phyloP scores from a whole-genome alignment of 345 rosid genomes.

The Camelina laxa region DNA sequence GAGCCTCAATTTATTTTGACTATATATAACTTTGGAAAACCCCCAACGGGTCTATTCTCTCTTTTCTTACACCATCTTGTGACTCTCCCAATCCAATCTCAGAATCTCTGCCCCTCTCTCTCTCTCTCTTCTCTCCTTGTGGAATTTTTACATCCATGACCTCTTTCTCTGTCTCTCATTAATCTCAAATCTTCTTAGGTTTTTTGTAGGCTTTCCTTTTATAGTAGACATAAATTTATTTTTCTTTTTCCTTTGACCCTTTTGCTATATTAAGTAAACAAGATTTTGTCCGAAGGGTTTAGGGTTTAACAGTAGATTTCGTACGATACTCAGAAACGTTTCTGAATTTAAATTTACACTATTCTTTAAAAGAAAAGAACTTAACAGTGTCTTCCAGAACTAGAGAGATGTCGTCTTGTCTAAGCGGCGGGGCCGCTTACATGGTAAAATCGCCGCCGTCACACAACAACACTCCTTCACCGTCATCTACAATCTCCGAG shows the following conservation, averaged over 20 bases:
- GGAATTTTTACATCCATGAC: background rate
- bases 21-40: constrained; percentile 11
- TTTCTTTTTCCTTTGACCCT: background rate
- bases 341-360: background rate
- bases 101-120: constrained; percentile 1
- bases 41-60: constrained; percentile 29
- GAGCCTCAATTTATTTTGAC: background rate
- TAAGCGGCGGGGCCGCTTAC: constrained; percentile 58
- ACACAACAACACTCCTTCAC: constrained; percentile 54
- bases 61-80: constrained; percentile 1
- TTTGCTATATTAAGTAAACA: constrained; percentile 22
- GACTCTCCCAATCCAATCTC: constrained; percentile 25
- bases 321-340: background rate
- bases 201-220: constrained; percentile 9
- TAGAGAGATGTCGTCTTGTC: constrained; percentile 62
- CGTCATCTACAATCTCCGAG: constrained; percentile 63
- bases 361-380: background rate
- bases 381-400: background rate
- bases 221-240: background rate
- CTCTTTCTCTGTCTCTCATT: constrained; percentile 23
- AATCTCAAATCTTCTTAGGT: background rate
- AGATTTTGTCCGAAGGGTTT: constrained; percentile 36
- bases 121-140: background rate
- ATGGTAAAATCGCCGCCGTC: constrained; percentile 54
- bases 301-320: constrained; percentile 27